Evolutionary conservation across 306 rosid genomes (phyloP).

Genomic region (Lathyrus sativus): DNA sequence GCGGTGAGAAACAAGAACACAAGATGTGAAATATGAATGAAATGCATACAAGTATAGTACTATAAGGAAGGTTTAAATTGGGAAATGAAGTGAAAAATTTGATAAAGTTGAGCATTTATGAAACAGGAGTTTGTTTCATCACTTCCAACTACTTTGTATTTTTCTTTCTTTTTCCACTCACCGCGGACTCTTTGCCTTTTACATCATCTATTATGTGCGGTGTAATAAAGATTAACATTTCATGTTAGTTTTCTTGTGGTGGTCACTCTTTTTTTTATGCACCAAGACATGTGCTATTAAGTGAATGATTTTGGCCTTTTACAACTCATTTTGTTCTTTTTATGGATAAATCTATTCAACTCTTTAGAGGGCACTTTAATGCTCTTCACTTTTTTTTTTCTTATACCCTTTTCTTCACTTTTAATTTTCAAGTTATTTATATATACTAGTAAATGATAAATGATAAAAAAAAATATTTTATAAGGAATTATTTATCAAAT

Average conservation of each 20-base stretch:
- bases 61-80: not conserved
- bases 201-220: not conserved
- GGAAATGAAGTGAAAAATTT: not conserved
- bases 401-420: too few species aligned
- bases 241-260: not conserved
- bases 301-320: not conserved
- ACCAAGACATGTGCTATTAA: not conserved
- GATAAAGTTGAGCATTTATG: slow-evolving; percentile 44
- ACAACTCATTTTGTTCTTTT: too few species aligned
- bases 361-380: not conserved
- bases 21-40: not conserved
- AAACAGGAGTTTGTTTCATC: slow-evolving; percentile 7
- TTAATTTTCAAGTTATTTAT: too few species aligned
- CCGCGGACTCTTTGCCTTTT: not conserved
- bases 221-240: too few species aligned
- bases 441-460: too few species aligned
- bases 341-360: not conserved
- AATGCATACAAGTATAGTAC: not conserved
- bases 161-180: slow-evolving; percentile 24
- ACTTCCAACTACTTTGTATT: slow-evolving; percentile 29
- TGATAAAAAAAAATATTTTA: too few species aligned
- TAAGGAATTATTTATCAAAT: too few species aligned
- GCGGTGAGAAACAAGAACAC: slow-evolving; percentile 22
- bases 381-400: not conserved
- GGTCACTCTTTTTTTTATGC: not conserved